Evolutionary conservation across 495 filamentous ascomycete species (phyloP), one percentile per base, ranked within the genome.

Genomic region (Penicillium ucsense): DNA sequence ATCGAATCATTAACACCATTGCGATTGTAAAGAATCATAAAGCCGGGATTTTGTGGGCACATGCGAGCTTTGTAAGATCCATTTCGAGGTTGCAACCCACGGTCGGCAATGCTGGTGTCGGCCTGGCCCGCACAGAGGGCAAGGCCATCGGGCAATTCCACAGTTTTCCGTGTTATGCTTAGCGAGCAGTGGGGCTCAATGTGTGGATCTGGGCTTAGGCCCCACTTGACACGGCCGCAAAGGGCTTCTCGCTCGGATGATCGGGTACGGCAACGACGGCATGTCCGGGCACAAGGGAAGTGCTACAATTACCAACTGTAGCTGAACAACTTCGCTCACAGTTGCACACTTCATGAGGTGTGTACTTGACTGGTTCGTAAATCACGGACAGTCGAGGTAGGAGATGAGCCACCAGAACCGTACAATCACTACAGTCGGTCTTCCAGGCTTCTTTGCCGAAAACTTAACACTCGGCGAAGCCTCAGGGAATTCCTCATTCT

Each of bases 71-170:
- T 20, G 20, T 20, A 20, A 20, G 20, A 20, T 20, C 20, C 20
- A 20, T 20, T 20, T 20, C 20, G 20, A 20, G 20, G 20, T 20
- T 20, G 40, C 33, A 38, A 56, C 50, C 56, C 53, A 58, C 47
- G 53, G 55, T 59, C 52, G 50, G 50, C 56, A 52, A 54, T 54
- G 46, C 41, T 35, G 38, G 33, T 42, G 56, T 56, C 59, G 56
- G 59, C 43, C 52, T 60, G 52, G 46, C 53, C 59, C 59, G 59
- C 59, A 57, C 20, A 20, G 60, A 49, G 56, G 51, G 51, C 44
- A 44, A 37, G 20, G 1, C 20, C 20, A 20, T 20, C 20, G 20
- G 20, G 20, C 20, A 20, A 20, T 20, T 20, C 20, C 20, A 20
- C 20, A 41, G 40, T 42, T 31, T 5, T 20, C 29, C 29, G 45